Evolutionary conservation across 2,329 filamentous ascomycete genomes (phyloP).

Genomic region (Arthrobotrys conoides): DNA sequence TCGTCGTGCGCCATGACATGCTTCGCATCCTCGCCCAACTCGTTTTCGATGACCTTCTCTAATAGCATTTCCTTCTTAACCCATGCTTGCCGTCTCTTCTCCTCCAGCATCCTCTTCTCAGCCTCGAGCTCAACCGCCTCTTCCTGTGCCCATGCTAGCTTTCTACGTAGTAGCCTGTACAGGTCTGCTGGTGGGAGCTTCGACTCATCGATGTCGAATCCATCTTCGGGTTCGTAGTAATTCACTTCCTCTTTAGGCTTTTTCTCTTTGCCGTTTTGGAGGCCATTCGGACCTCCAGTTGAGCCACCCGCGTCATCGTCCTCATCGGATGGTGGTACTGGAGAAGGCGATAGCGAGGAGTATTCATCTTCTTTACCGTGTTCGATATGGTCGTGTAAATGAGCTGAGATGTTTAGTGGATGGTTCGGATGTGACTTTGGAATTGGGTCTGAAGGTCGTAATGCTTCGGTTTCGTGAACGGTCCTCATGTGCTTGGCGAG

Average conservation of each 20-base stretch:
- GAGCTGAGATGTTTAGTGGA: slow-evolving; percentile 68
- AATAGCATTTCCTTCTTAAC: slow-evolving; percentile 82
- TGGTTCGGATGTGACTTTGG: slow-evolving; percentile 74
- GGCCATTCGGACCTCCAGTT: slow-evolving; percentile 25
- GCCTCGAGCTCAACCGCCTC: slow-evolving; percentile 76
- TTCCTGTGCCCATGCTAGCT: slow-evolving; percentile 80
- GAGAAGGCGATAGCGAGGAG: slow-evolving; percentile 44
- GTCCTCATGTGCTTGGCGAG: slow-evolving; percentile 98
- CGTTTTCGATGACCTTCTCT: slow-evolving; percentile 80
- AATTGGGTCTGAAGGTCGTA: slow-evolving; percentile 83
- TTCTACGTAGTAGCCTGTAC: slow-evolving; percentile 75
- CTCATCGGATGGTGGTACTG: slow-evolving; percentile 33
- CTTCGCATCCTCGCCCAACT: slow-evolving; percentile 75
- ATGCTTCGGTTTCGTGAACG: slow-evolving; percentile 94
- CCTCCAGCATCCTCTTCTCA: slow-evolving; percentile 78
- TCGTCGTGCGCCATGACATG: slow-evolving; percentile 69
- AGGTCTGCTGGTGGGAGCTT: slow-evolving; percentile 74
- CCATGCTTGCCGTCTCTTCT: slow-evolving; percentile 80
- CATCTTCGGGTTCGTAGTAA: slow-evolving; percentile 63
- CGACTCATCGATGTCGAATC: slow-evolving; percentile 63
- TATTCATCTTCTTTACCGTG: slow-evolving; percentile 62
- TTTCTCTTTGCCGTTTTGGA: slow-evolving; percentile 56
- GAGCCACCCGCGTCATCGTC: slow-evolving; percentile 23
- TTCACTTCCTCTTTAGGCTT: slow-evolving; percentile 54
- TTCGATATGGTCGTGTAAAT: slow-evolving; percentile 62